Conservation (phyloP, 2,329 filamentous ascomycete species). For the Cladosporium sp. region DNA sequence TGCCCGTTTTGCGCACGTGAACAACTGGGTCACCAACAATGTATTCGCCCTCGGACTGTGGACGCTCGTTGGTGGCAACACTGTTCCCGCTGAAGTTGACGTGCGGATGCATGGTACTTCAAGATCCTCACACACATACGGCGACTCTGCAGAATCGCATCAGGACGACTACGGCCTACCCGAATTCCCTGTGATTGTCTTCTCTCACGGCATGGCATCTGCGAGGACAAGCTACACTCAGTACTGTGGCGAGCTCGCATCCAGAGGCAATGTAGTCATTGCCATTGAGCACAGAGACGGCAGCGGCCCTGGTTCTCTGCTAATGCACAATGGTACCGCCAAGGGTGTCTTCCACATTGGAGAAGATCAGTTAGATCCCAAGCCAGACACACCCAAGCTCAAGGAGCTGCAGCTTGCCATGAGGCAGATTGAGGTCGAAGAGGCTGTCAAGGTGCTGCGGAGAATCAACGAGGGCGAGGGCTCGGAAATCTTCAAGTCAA, state of each 20-base stretch:
- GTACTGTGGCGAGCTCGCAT: slow-evolving; percentile 50
- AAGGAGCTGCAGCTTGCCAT: slow-evolving; percentile 48
- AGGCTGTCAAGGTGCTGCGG: slow-evolving; percentile 47
- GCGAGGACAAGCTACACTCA: slow-evolving; percentile 50
- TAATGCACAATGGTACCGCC: slow-evolving; percentile 41
- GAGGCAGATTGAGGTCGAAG: slow-evolving; percentile 49
- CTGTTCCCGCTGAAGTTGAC: slow-evolving; percentile 48
- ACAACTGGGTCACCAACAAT: slow-evolving; percentile 40
- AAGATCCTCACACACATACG: slow-evolving; percentile 34
- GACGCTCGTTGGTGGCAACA: slow-evolving; percentile 45
- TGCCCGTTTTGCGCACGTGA: slow-evolving; percentile 44
- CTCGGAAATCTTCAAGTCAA: slow-evolving; percentile 43
- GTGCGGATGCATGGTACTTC: slow-evolving; percentile 42
- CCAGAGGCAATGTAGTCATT: slow-evolving; percentile 49
- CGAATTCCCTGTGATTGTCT: slow-evolving; percentile 47
- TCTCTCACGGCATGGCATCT: slow-evolving; percentile 51
- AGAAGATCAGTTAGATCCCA: slow-evolving; percentile 38
- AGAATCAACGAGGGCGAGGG: slow-evolving; percentile 44
- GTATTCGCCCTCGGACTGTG: slow-evolving; percentile 47
- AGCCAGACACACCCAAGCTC: slow-evolving; percentile 37
- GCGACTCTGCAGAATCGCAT: slow-evolving; percentile 29
- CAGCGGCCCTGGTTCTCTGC: slow-evolving; percentile 47
- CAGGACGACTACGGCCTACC: slow-evolving; percentile 36
- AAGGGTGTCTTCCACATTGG: slow-evolving; percentile 43
- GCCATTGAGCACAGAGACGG: slow-evolving; percentile 53